These are phyloP conservation scores for Dictyostelium brefeldianum DNA, from an alignment of 78 protist species.

Conservation along the genomic window DNA sequence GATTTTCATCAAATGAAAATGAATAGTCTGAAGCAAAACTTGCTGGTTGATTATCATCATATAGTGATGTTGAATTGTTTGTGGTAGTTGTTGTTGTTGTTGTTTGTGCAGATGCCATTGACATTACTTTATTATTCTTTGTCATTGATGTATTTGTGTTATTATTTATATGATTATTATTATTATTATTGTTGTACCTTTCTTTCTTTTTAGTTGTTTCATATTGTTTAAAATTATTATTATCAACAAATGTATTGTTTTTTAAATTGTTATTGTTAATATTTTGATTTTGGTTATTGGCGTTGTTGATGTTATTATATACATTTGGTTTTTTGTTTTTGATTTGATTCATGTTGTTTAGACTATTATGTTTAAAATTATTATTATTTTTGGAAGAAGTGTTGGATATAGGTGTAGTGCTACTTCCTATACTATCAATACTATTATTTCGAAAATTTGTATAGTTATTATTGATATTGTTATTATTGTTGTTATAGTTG, in stretches of 20 bases:
- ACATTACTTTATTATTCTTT: background rate
- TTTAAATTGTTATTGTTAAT: background rate
- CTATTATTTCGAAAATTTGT: too few relatives aligned
- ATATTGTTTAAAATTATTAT: too few relatives aligned
- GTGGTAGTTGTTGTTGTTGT: background rate
- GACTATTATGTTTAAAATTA: too few relatives aligned
- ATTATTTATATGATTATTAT: background rate
- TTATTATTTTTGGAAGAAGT: too few relatives aligned
- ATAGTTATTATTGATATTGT: background rate
- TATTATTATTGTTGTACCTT: background rate
- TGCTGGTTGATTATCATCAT: background rate
- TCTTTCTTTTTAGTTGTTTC: background rate
- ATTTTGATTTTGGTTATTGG: background rate
- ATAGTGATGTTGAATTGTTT: background rate
- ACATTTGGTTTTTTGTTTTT: too few relatives aligned
- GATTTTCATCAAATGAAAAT: conserved; percentile 18
- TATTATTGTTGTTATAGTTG: background rate
- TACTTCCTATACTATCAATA: too few relatives aligned
- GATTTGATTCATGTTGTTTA: too few relatives aligned
- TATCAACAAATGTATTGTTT: background rate
- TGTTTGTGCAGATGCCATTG: background rate
- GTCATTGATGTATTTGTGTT: background rate
- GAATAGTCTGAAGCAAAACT: background rate
- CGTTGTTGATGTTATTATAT: too few relatives aligned
- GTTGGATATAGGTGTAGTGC: too few relatives aligned